Conservation (phyloP, 805 yeast genomes). For the Danielia reshetovae region DNA sequence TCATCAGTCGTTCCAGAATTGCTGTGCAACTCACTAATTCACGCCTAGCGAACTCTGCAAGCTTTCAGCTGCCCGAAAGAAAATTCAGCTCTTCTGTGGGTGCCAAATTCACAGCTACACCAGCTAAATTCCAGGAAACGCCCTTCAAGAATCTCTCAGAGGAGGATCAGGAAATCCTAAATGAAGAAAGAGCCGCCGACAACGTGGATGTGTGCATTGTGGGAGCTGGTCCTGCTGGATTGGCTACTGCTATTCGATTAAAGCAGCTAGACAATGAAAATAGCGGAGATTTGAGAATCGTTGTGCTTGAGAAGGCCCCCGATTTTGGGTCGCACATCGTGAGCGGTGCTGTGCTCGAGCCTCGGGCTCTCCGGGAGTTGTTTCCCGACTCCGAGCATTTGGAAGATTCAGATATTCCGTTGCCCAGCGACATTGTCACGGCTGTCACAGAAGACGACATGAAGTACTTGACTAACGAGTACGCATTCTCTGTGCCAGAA, state of each 20-base stretch:
- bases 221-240: conserved; percentile 98
- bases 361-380: conserved; percentile 79
- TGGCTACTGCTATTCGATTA: conserved; percentile 85
- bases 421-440: conserved; percentile 76
- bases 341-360: conserved; percentile 93
- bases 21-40: too few relatives aligned
- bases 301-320: conserved; percentile 86
- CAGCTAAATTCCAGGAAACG: too few relatives aligned
- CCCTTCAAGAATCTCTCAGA: too few relatives aligned
- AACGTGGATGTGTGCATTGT: conserved; percentile 92
- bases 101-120: too few relatives aligned
- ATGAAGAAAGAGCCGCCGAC: conserved; percentile 74
- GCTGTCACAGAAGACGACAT: conserved; percentile 71
- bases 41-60: too few relatives aligned
- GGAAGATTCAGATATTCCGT: conserved; percentile 56
- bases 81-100: too few relatives aligned
- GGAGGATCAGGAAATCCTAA: conserved; percentile 45
- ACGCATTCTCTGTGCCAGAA: conserved; percentile 75
- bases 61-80: too few relatives aligned
- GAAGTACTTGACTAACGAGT: conserved; percentile 59
- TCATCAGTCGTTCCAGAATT: too few relatives aligned
- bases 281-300: conserved; percentile 70
- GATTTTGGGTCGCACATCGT: conserved; percentile 91
- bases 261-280: conserved; percentile 76
- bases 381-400: conserved; percentile 63